phyloP scores from a whole-genome alignment of 345 rosid genomes.

The Iberis pinnata region DNA sequence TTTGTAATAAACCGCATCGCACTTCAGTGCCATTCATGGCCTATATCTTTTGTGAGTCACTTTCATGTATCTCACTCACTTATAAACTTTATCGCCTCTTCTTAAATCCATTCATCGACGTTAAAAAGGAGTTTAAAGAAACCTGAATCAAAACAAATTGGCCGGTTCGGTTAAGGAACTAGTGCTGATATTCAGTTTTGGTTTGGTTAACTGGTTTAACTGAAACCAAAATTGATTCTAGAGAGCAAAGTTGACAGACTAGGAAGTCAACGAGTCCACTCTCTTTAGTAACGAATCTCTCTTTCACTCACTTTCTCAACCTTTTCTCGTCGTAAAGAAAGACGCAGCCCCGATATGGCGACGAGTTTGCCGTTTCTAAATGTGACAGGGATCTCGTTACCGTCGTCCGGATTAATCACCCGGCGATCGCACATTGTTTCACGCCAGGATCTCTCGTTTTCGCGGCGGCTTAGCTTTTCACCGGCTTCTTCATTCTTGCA shows the following conservation, averaged over 20 bases:
- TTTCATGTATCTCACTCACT: too few species aligned
- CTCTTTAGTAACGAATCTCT: constrained; percentile 7
- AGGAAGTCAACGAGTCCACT: constrained; percentile 15
- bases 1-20: too few species aligned
- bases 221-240: not conserved
- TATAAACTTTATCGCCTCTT: too few species aligned
- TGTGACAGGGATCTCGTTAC: constrained; percentile 13
- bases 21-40: too few species aligned
- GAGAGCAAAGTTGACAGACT: constrained; percentile 19
- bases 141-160: too few species aligned
- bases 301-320: too few species aligned
- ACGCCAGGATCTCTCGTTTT: constrained; percentile 24
- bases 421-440: constrained; percentile 22
- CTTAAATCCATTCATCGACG: too few species aligned
- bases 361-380: constrained; percentile 28
- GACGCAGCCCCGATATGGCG: constrained; percentile 34
- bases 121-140: too few species aligned
- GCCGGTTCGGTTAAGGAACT: too few species aligned
- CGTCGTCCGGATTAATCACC: constrained; percentile 7
- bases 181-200: too few species aligned
- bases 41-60: too few species aligned
- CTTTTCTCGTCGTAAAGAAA: constrained; percentile 2
- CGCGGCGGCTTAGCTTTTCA: constrained; percentile 9
- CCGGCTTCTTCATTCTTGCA: constrained; percentile 19
- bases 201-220: not conserved